Evolutionary conservation across 1,284 basidiomycete species (phyloP).

Genomic region (Ganoderma sinense): DNA sequence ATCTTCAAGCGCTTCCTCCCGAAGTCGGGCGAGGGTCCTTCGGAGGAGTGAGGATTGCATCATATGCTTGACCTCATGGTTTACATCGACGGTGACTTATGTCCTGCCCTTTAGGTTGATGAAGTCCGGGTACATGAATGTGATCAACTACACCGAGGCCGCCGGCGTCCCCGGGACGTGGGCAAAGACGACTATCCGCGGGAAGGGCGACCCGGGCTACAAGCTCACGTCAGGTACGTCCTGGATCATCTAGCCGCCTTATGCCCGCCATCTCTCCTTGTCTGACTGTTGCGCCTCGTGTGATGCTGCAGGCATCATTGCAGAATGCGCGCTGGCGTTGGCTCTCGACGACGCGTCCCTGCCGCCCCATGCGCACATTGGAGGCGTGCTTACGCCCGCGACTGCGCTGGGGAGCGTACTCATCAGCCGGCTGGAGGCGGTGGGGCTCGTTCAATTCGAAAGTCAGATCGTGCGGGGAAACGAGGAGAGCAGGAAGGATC

Average conservation of each 20-base stretch:
- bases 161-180: slow-evolving; percentile 53
- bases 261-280: neutral
- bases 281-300: neutral
- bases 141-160: slow-evolving; percentile 65
- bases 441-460: slow-evolving; percentile 62
- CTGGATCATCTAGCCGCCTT: neutral
- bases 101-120: slow-evolving; percentile 49
- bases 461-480: slow-evolving; percentile 47
- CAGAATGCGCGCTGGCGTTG: slow-evolving; percentile 78
- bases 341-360: slow-evolving; percentile 60
- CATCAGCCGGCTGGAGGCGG: slow-evolving; percentile 66
- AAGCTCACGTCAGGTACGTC: slow-evolving; percentile 50
- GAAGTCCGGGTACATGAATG: slow-evolving; percentile 61
- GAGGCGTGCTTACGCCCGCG: slow-evolving; percentile 83
- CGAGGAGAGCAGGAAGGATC: slow-evolving; percentile 35
- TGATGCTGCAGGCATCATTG: slow-evolving; percentile 53
- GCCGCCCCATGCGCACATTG: slow-evolving; percentile 61
- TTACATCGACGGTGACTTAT: neutral
- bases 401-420: slow-evolving; percentile 80
- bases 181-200: slow-evolving; percentile 66
- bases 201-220: slow-evolving; percentile 86
- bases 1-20: slow-evolving; percentile 58
- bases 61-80: neutral
- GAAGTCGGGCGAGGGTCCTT: slow-evolving; percentile 68
- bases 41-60: slow-evolving; percentile 54